A percentile compares a stretch with the other conserved stretches of the same genome.
Evolutionary conservation across 148 eudicot species (phyloP).

Genomic region (Cornus controversa): DNA sequence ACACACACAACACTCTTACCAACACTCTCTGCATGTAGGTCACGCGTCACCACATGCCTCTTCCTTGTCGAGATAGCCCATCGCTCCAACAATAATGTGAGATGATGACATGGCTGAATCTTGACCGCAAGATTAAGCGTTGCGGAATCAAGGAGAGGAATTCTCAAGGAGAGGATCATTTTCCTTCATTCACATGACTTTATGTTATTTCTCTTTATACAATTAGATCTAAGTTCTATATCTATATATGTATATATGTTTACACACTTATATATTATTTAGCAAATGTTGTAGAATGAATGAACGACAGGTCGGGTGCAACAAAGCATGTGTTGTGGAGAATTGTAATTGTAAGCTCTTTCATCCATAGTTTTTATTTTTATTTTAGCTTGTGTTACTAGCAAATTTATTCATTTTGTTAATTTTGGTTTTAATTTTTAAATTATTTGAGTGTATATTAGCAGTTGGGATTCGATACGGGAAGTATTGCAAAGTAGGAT

Average conservation of each 20-base stretch:
- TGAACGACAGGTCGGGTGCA: constrained; percentile 61
- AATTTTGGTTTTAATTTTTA: background rate
- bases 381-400: no score
- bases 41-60: constrained; percentile 25
- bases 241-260: background rate
- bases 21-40: no score
- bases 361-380: background rate
- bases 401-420: background rate
- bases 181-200: background rate
- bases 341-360: constrained; percentile 64
- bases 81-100: constrained; percentile 35
- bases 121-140: no score
- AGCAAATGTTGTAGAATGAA: background rate
- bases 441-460: constrained; percentile 13
- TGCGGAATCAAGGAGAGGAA: no score
- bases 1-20: no score
- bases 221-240: background rate
- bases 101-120: no score
- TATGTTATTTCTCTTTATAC: background rate
- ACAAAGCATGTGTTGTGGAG: constrained; percentile 62
- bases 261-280: background rate
- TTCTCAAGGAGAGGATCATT: no score
- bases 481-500: constrained; percentile 92
- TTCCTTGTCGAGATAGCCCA: constrained; percentile 25
- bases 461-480: constrained; percentile 89